Base-by-base conservation (phyloP, 441 rosid genomes). In the Euphorbia schlechtendalii region DNA sequence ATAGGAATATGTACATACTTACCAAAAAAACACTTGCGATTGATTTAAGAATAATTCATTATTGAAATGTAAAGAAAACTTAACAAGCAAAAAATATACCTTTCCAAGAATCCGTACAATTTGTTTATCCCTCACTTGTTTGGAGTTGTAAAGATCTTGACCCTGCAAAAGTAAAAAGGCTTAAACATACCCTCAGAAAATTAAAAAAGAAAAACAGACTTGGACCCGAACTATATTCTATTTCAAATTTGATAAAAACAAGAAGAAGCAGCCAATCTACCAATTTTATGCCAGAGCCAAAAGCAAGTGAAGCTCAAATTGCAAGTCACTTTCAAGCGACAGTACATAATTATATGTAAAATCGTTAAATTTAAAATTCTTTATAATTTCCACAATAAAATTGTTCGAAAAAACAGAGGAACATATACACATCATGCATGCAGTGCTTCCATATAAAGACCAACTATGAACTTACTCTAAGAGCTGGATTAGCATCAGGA, bases 401-500 rank as follows among this genome's bases (percentile, higher is more conserved):
- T 20, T 48, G 9, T 56, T n/a, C 36, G 40, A 11, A 21, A 41
- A 40, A 56, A 66, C 36, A 12, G 15, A 15, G 15, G 20, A 58
- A 8, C 15, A 32, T 48, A 28, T 3, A 9, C 43, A 20, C 22
- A 70, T 21, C 28, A 66, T 27, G 27, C 32, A 36, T 17, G 43
- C 15, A 18, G 22, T 52, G 2, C 2, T 30, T 5, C 62, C 8
- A 52, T 27, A 48, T 25, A 59, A 61, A 69, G 38, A 20, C 22
- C 25, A 49, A 63, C 24, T 28, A 61, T 45, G 53, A 75, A 83
- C 92, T 69, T 74, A 91, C 98, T 63, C 83, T 80, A n/a, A 94
- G 89, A 69, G 99, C 94, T 70, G 98, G 99, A 72, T 94, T 94
- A 61, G 99, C 96, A 84, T 94, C 99, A 24, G 98, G 99, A 72